Conservation (phyloP, 2,329 filamentous ascomycete genomes). For the Aureobasidium sp. region DNA sequence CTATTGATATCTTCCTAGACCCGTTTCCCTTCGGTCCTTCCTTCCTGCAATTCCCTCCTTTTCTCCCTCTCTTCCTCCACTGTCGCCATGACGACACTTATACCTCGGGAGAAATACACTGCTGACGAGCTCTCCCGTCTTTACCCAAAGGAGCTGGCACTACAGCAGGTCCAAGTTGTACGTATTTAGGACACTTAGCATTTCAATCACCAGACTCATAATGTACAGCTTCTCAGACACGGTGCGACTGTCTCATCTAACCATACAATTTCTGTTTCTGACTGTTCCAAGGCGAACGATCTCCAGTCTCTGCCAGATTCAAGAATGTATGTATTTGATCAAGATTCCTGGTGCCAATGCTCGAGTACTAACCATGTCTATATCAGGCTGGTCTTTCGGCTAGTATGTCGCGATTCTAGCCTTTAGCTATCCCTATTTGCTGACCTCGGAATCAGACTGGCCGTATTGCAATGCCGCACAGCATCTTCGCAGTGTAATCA, state of each 20-base stretch:
- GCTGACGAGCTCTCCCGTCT: constrained; percentile 69
- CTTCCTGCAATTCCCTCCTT: background rate
- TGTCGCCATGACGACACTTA: constrained; percentile 65
- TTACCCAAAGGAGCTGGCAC: constrained; percentile 70
- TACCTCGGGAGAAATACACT: constrained; percentile 68
- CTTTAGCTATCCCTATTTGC: background rate
- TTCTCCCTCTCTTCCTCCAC: background rate
- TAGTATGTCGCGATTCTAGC: constrained; percentile 28
- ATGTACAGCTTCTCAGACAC: constrained; percentile 23
- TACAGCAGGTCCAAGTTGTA: constrained; percentile 82
- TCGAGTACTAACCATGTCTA: background rate
- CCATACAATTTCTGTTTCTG: background rate
- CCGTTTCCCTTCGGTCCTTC: background rate
- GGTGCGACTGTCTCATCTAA: constrained; percentile 15
- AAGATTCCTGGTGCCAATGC: background rate
- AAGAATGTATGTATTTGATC: constrained; percentile 58
- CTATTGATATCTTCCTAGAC: background rate
- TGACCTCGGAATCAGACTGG: constrained; percentile 50
- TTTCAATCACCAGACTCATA: background rate
- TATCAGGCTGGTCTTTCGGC: constrained; percentile 41
- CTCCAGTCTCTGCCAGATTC: constrained; percentile 81
- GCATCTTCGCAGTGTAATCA: constrained; percentile 57
- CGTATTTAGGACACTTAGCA: constrained; percentile 21
- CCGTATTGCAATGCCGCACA: constrained; percentile 78
- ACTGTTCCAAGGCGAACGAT: constrained; percentile 50